These are phyloP conservation scores for Senna tora DNA, from an alignment of 306 rosid species.

Conservation along the genomic window DNA sequence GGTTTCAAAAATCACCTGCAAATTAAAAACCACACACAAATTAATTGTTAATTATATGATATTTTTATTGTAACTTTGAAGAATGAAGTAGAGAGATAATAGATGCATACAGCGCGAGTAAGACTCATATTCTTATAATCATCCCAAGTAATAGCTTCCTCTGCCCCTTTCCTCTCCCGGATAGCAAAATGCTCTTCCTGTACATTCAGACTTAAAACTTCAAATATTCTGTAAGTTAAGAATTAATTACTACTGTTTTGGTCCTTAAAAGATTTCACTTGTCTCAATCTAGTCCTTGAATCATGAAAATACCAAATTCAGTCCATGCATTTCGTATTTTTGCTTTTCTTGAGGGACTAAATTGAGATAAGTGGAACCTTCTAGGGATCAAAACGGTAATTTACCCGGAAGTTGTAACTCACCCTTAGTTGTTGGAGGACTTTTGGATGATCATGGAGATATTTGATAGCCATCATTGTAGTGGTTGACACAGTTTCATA, in stretches of 20 bases:
- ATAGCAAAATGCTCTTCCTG: conserved; percentile 82
- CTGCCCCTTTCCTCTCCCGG: conserved; percentile 48
- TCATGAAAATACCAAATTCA: too few relatives aligned
- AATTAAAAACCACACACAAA: neutral
- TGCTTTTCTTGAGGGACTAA: too few relatives aligned
- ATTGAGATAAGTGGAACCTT: too few relatives aligned
- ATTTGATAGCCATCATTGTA: conserved; percentile 84
- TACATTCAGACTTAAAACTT: too few relatives aligned
- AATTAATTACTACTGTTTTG: too few relatives aligned
- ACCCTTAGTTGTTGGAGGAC: conserved; percentile 67
- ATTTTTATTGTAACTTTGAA: neutral
- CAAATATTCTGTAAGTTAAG: too few relatives aligned
- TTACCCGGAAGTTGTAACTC: neutral
- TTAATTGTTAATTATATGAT: too few relatives aligned
- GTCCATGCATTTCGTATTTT: too few relatives aligned
- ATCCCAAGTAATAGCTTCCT: conserved; percentile 60
- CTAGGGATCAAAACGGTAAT: too few relatives aligned
- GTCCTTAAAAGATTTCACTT: too few relatives aligned
- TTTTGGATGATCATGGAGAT: conserved; percentile 70
- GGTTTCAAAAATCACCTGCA: conserved; percentile 76
- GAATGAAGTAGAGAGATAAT: conserved; percentile 31
- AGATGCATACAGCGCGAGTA: conserved; percentile 67
- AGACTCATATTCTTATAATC: conserved; percentile 63
- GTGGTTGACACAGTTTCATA: conserved; percentile 86
- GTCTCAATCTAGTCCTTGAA: too few relatives aligned